phyloP scores from a whole-genome alignment of 1,284 basidiomycete genomes.

The Leccinum ponderosum region DNA sequence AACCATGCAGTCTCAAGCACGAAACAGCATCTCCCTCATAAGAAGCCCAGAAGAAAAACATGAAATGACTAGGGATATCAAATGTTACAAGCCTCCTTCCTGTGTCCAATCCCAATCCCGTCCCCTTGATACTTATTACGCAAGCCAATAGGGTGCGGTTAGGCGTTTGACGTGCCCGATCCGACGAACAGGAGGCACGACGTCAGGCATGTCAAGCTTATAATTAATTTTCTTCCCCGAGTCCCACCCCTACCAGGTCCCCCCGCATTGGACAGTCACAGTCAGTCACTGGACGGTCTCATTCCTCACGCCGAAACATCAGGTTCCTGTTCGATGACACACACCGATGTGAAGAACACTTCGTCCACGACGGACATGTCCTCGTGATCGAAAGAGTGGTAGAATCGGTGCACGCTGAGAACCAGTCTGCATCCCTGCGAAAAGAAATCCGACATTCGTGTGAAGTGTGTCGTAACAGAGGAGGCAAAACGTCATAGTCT shows the following conservation, averaged over 20 bases:
- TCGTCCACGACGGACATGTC: background rate
- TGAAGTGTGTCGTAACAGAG: background rate
- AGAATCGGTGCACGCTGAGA: constrained; percentile 9
- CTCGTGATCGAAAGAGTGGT: background rate
- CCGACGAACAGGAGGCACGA: background rate
- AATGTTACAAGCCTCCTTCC: background rate
- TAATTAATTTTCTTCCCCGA: background rate
- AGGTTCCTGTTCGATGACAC: constrained; percentile 7
- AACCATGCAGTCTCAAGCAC: background rate
- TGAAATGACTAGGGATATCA: background rate
- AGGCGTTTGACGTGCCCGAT: background rate
- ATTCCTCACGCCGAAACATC: background rate
- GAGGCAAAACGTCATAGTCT: background rate
- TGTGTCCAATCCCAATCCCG: background rate
- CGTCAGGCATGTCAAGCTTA: background rate
- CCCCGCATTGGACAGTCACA: background rate
- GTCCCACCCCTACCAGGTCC: background rate
- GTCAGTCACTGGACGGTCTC: background rate
- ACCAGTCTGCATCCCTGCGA: constrained; percentile 10
- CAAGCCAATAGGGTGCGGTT: background rate
- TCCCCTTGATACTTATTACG: background rate
- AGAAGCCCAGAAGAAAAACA: background rate
- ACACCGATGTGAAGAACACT: constrained; percentile 9
- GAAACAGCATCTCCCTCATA: background rate
- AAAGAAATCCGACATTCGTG: background rate